Evolutionary conservation across 2,329 filamentous ascomycete genomes (phyloP).

Genomic region (Fusarium sp.): DNA sequence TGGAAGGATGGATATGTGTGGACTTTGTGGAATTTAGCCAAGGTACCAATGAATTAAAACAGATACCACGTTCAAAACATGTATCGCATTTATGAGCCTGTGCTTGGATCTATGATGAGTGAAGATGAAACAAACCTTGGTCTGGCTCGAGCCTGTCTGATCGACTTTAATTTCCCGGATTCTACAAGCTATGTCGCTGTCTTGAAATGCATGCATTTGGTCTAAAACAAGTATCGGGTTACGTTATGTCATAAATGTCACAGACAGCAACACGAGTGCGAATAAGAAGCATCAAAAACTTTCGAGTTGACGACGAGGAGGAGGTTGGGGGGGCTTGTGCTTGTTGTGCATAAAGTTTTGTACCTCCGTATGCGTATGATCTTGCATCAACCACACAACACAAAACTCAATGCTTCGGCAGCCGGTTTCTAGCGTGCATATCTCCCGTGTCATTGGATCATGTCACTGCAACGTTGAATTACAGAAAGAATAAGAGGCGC

Average conservation of each 20-base stretch:
- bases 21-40: constrained; percentile 13
- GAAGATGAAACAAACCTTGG: constrained; percentile 16
- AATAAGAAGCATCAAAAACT: constrained; percentile 7
- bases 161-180: constrained; percentile 16
- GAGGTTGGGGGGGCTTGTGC: neutral
- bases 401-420: constrained; percentile 16
- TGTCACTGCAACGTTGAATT: constrained; percentile 1
- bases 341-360: constrained; percentile 1
- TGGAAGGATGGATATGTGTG: constrained; percentile 10
- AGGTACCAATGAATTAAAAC: constrained; percentile 32
- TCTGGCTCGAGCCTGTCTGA: constrained; percentile 16
- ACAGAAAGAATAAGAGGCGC: neutral
- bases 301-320: neutral
- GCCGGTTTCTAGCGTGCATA: constrained; percentile 8
- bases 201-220: neutral
- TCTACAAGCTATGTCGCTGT: constrained; percentile 15
- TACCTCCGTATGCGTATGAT: neutral
- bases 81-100: neutral
- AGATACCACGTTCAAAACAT: constrained; percentile 24
- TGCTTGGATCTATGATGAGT: constrained; percentile 23
- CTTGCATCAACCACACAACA: neutral
- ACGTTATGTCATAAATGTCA: constrained; percentile 11
- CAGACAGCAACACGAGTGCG: constrained; percentile 11
- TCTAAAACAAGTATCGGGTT: neutral
- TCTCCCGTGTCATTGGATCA: constrained; percentile 7